These are phyloP conservation scores for Psilocybe tampanensis DNA, from an alignment of 768 basidiomycete species.

Conservation along the genomic window DNA sequence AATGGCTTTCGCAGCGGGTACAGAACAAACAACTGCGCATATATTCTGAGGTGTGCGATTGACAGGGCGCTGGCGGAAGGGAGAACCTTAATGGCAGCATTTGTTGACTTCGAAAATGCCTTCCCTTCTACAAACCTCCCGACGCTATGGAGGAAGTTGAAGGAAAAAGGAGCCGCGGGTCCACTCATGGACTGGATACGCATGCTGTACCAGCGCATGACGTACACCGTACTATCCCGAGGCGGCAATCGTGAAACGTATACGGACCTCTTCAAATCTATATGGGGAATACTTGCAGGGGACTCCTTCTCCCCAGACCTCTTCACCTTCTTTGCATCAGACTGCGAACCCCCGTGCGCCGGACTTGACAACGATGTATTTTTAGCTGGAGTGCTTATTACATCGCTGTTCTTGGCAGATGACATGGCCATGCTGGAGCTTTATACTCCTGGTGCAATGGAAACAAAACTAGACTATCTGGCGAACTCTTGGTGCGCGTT, in stretches of 20 bases:
- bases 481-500: no score
- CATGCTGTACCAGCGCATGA: slow-evolving; percentile 11
- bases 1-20: slow-evolving; percentile 19
- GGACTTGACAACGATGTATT: no score
- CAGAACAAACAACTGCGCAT: slow-evolving; percentile 19
- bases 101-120: slow-evolving; percentile 14
- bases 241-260: neutral
- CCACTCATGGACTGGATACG: slow-evolving; percentile 14
- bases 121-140: slow-evolving; percentile 17
- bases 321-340: no score
- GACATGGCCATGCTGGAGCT: no score
- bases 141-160: slow-evolving; percentile 17
- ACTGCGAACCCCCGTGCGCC: no score
- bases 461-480: no score
- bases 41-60: slow-evolving; percentile 5
- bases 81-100: neutral
- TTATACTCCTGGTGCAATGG: no score
- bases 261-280: neutral
- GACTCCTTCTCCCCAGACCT: no score
- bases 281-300: slow-evolving; percentile 5
- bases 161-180: neutral
- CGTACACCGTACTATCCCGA: neutral
- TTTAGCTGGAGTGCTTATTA: no score
- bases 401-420: no score
- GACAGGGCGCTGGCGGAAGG: neutral